These are phyloP conservation scores for Tetrahymena borealis DNA, from an alignment of 73 alveolate genomes.

Conservation along the genomic window DNA sequence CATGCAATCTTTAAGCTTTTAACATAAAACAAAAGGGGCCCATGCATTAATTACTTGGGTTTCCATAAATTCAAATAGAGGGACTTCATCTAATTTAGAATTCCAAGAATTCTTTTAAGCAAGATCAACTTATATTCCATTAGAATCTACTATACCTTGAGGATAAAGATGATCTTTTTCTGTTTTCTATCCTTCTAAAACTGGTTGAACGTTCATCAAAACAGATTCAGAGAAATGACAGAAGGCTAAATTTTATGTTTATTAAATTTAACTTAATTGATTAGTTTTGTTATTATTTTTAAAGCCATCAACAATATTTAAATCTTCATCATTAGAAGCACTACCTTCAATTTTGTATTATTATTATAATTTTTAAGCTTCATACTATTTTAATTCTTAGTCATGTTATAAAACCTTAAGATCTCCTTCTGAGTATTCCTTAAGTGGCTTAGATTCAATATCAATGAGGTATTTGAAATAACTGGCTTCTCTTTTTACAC, in stretches of 20 bases:
- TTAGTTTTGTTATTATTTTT: background rate
- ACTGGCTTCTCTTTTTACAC: constrained; percentile 47
- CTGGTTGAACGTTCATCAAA: background rate
- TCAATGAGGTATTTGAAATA: background rate
- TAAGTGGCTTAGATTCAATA: background rate
- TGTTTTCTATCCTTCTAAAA: constrained; percentile 1
- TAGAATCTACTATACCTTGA: background rate
- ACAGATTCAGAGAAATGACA: background rate
- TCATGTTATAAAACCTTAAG: background rate
- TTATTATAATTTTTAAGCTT: background rate
- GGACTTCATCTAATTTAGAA: constrained; percentile 15
- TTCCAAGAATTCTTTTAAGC: constrained; percentile 2
- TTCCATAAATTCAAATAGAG: constrained; percentile 37
- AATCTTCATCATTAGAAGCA: background rate
- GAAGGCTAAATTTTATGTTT: background rate
- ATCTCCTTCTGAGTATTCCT: background rate
- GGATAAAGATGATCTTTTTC: background rate
- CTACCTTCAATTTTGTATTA: background rate
- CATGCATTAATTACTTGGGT: constrained; percentile 65
- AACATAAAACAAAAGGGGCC: constrained; percentile 88
- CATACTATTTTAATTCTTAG: background rate
- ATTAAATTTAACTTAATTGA: background rate
- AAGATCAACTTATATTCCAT: background rate
- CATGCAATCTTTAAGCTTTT: constrained; percentile 66
- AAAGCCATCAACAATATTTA: background rate